phyloP scores from a whole-genome alignment of 345 rosid species.

The Heritiera littoralis region DNA sequence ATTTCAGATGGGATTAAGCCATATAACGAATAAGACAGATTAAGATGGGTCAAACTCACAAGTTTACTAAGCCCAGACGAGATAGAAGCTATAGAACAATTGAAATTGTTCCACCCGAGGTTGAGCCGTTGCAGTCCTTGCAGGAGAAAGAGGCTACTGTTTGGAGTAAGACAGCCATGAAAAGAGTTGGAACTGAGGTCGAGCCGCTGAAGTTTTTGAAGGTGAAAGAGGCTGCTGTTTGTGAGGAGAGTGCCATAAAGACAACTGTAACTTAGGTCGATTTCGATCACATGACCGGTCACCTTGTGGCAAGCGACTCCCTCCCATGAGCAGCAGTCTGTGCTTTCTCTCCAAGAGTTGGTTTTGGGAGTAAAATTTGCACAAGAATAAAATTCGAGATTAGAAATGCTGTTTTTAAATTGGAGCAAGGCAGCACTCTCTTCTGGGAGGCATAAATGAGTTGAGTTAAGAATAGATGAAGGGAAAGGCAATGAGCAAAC shows the following conservation, averaged over 20 bases:
- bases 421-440: not conserved
- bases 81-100: slow-evolving; percentile 5
- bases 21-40: slow-evolving; percentile 12
- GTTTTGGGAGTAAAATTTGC: not conserved
- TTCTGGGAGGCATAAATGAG: not conserved
- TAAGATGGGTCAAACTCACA: slow-evolving; percentile 16
- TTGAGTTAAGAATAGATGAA: not conserved
- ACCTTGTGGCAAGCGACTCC: slow-evolving; percentile 21
- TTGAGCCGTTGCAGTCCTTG: slow-evolving; percentile 24
- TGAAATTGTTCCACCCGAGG: not conserved
- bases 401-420: not conserved
- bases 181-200: slow-evolving; percentile 18
- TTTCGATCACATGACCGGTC: slow-evolving; percentile 22
- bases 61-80: slow-evolving; percentile 14
- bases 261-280: slow-evolving; percentile 6
- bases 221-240: slow-evolving; percentile 20
- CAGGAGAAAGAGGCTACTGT: slow-evolving; percentile 30
- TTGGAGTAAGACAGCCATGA: not conserved
- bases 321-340: slow-evolving; percentile 32
- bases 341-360: not conserved
- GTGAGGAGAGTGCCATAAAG: not conserved
- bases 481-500: not conserved
- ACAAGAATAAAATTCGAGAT: too few species aligned
- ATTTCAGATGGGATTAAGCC: slow-evolving; percentile 29
- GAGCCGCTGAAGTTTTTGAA: slow-evolving; percentile 15